phyloP scores from a whole-genome alignment of 305 asterid genomes.

The Andrographis paniculata region DNA sequence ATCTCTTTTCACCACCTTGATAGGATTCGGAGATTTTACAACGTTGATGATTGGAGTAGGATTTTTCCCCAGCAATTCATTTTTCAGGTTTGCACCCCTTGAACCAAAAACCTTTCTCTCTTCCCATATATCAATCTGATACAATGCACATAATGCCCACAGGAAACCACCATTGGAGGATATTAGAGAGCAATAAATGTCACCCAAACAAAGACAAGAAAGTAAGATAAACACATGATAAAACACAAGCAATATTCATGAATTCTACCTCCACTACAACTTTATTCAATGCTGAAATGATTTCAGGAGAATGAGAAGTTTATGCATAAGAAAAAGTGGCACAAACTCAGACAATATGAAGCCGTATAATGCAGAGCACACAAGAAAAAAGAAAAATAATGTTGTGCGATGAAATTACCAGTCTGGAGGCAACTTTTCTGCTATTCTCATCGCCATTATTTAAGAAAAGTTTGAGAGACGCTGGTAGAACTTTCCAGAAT shows the following conservation, averaged over 20 bases:
- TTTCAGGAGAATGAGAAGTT: no score
- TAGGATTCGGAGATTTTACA: constrained; percentile 54
- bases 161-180: not conserved
- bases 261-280: not conserved
- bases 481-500: constrained; percentile 93
- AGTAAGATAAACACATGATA: constrained; percentile 6
- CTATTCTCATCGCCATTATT: constrained; percentile 54
- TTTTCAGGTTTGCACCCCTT: constrained; percentile 77
- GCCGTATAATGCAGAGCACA: no score
- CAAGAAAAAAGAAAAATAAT: constrained; percentile 5
- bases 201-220: constrained; percentile 12
- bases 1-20: constrained; percentile 85
- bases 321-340: no score
- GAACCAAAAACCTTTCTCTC: constrained; percentile 95
- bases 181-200: constrained; percentile 9
- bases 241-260: constrained; percentile 10
- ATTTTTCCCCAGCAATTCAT: constrained; percentile 59
- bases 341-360: no score
- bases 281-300: no score
- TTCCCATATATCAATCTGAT: constrained; percentile 88
- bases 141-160: not conserved
- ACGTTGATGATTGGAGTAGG: constrained; percentile 37
- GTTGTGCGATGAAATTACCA: constrained; percentile 39
- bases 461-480: constrained; percentile 50
- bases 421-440: constrained; percentile 76